Evolutionary conservation across 2,329 filamentous ascomycete genomes (phyloP).

Genomic region (Microdochium trichocladiopsis): DNA sequence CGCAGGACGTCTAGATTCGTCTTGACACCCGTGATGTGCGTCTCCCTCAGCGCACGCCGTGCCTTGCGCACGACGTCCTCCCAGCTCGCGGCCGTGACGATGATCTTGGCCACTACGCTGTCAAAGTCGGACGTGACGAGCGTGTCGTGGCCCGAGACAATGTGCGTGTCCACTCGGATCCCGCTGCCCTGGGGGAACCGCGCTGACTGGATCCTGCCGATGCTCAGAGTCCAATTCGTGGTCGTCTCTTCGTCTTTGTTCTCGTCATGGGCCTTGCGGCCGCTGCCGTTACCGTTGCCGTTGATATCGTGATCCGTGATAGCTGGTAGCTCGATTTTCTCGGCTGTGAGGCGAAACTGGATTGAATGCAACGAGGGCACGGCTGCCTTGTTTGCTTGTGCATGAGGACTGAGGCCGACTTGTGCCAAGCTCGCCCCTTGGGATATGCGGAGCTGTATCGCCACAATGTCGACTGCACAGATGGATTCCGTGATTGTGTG

Average conservation of each 20-base stretch:
- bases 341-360: slow-evolving; percentile 50
- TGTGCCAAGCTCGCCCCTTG: slow-evolving; percentile 35
- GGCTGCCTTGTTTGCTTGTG: slow-evolving; percentile 20
- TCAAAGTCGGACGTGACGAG: slow-evolving; percentile 50
- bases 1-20: slow-evolving; percentile 49
- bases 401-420: slow-evolving; percentile 12
- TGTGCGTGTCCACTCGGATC: slow-evolving; percentile 47
- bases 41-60: slow-evolving; percentile 46
- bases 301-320: too few relatives aligned
- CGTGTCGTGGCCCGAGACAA: slow-evolving; percentile 31
- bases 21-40: slow-evolving; percentile 46
- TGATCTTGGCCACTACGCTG: slow-evolving; percentile 51
- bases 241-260: slow-evolving; percentile 41
- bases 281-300: slow-evolving; percentile 51
- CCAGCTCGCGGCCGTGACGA: slow-evolving; percentile 48
- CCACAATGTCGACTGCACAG: slow-evolving; percentile 44
- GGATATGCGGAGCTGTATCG: slow-evolving; percentile 43
- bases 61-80: slow-evolving; percentile 44
- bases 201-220: slow-evolving; percentile 50
- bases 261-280: slow-evolving; percentile 39
- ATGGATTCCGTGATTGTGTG: slow-evolving; percentile 55
- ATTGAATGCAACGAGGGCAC: slow-evolving; percentile 37
- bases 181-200: slow-evolving; percentile 50
- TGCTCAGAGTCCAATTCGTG: slow-evolving; percentile 48
- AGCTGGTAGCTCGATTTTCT: slow-evolving; percentile 44